Percentiles rank a stretch among this genome's conserved stretches.
These are phyloP conservation scores for Boletus pseudopeckii DNA, from an alignment of 768 basidiomycete genomes.

Conservation along the genomic window DNA sequence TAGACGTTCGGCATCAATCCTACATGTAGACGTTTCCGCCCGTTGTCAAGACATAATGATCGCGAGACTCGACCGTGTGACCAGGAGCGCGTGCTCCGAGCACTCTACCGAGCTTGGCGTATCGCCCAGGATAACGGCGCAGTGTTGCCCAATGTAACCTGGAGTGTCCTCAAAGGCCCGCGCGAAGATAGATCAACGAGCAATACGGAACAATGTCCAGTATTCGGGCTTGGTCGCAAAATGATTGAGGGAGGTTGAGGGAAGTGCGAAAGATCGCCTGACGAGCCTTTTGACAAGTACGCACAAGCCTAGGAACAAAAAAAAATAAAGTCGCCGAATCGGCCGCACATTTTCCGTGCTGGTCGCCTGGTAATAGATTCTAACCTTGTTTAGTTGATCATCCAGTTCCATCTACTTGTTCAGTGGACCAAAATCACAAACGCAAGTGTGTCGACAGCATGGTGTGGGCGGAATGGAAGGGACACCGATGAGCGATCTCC, in stretches of 20 bases:
- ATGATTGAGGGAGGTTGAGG: not conserved
- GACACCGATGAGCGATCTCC: not conserved
- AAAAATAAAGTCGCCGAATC: not conserved
- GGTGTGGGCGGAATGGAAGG: slow-evolving; percentile 2
- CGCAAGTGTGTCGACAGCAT: not conserved
- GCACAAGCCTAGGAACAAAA: not conserved
- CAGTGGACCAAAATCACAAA: not conserved
- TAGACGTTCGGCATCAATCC: not conserved
- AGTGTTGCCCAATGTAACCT: not conserved
- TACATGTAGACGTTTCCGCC: not conserved
- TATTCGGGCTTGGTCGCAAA: not conserved
- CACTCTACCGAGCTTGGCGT: not conserved
- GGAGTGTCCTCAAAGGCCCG: not conserved
- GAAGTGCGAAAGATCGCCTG: not conserved
- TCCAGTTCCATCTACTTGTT: not conserved
- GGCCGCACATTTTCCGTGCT: not conserved
- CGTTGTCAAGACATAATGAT: not conserved
- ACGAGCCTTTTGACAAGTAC: not conserved
- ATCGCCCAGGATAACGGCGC: not conserved
- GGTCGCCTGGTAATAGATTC: not conserved
- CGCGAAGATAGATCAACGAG: not conserved
- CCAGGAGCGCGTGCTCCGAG: not conserved
- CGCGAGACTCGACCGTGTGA: not conserved
- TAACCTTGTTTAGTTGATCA: not conserved
- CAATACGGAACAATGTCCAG: not conserved